Base-by-base conservation (phyloP, 2,329 filamentous ascomycete species). In the Colletotrichum ledebouriae region DNA sequence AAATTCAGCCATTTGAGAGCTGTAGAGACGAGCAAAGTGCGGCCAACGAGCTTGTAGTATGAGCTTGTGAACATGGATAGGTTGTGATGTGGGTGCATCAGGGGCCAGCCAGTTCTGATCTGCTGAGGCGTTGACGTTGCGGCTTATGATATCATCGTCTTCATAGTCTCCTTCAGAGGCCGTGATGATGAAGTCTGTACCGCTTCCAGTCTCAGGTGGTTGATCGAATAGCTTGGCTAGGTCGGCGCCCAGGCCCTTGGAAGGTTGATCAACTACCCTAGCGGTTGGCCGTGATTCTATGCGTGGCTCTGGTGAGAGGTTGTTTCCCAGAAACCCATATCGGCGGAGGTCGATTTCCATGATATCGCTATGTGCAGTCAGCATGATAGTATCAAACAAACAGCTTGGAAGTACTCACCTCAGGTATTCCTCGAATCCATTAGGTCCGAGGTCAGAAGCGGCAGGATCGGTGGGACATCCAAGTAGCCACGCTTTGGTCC, bases 11-110 rank as follows among this genome's bases (percentile, higher is more conserved):
- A 99, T 99, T 76, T 98, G 94, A 4, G 95, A 90, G 59, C 92
- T 91, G 83, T 97, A 98, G 3, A 99, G 84, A 15, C 96, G 91
- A 46, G 92, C 90, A 81, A 99, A 99, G 79, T 99, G 96, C 33
- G 96, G 94, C 96, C 96, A 99, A 59, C 96, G 92, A 20, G 96
- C 92, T 78, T 97, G 93, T 9, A 99, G 86, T 60, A 99, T 98
- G 63, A 99, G 90, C 70, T 93, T 94, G 79, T 99, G 96, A 4
- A 98, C 95, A 76, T 98, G 92, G 59, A 99, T 98, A 0, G 94
- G 94, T 33, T 86, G 86, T 0, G 94, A 97, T 0, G 91, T 93
- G 1, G 86, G 85, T 1, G 86, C 83, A 71, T 90, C 88, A 0
- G 87, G 83, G 4, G 87, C 82, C 13, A 90, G 82, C 88, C 89